These are phyloP conservation scores for Pichia sp. DNA, from an alignment of 1,139 yeast species.

Conservation along the genomic window DNA sequence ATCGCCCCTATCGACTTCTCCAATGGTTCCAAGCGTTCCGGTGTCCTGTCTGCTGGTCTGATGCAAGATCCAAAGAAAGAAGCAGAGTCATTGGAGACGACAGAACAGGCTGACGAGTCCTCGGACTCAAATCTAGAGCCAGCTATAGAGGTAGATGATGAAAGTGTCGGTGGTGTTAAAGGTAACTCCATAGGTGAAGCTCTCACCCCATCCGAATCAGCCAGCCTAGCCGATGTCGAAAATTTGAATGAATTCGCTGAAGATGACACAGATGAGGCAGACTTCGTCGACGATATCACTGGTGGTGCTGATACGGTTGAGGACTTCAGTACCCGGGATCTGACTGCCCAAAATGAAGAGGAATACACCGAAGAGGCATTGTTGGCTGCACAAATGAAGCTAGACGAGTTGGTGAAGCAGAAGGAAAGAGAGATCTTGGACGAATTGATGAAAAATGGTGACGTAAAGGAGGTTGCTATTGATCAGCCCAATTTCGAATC, in stretches of 20 bases:
- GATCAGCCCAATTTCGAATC: background rate
- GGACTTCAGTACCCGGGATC: background rate
- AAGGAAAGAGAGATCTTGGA: constrained; percentile 28
- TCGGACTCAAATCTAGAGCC: background rate
- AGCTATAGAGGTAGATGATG: constrained; percentile 5
- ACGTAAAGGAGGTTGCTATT: constrained; percentile 1
- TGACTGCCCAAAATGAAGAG: background rate
- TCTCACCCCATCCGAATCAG: background rate
- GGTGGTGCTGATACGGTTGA: constrained; percentile 8
- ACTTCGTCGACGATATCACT: constrained; percentile 12
- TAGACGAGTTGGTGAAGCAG: constrained; percentile 25
- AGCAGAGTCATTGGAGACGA: background rate
- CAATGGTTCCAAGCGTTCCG: background rate
- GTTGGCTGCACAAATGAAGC: constrained; percentile 24
- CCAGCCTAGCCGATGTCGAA: background rate
- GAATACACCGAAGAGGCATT: constrained; percentile 24
- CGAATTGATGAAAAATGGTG: constrained; percentile 20
- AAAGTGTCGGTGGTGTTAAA: constrained; percentile 1
- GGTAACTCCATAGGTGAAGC: background rate
- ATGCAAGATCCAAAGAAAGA: background rate
- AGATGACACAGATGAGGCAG: constrained; percentile 16
- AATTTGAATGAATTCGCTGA: background rate
- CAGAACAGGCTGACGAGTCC: background rate
- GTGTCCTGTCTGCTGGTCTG: constrained; percentile 2
- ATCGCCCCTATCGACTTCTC: background rate